Conservation (phyloP, 345 rosid species). For the Diplotaxis tenuifolia region DNA sequence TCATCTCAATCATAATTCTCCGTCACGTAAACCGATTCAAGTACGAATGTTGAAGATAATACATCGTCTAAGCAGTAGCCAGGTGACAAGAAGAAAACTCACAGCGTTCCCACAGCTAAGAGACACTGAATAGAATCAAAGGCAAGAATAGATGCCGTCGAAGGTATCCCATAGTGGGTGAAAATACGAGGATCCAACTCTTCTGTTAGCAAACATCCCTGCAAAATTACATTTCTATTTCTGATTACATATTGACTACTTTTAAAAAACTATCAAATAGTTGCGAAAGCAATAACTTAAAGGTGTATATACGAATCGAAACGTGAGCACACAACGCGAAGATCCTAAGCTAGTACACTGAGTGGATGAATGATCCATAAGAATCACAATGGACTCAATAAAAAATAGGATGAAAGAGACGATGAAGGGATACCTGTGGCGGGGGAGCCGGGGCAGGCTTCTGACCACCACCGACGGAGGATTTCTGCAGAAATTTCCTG, state of each 20-base stretch:
- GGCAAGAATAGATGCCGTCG: slow-evolving; percentile 75
- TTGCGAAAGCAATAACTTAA: too few relatives aligned
- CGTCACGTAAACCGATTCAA: neutral
- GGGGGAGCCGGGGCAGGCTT: slow-evolving; percentile 30
- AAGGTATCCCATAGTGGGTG: slow-evolving; percentile 76
- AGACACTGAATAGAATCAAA: slow-evolving; percentile 75
- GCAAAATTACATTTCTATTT: slow-evolving; percentile 4
- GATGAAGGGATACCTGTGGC: slow-evolving; percentile 35
- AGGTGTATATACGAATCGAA: too few relatives aligned
- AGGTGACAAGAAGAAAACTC: slow-evolving; percentile 33
- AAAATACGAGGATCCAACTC: slow-evolving; percentile 56
- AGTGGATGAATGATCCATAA: neutral
- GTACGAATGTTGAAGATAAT: neutral
- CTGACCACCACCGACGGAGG: slow-evolving; percentile 18
- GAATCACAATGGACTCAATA: too few relatives aligned
- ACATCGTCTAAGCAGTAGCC: neutral
- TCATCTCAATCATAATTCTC: too few relatives aligned
- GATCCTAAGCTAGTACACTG: neutral
- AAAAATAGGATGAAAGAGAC: neutral
- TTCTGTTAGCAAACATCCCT: slow-evolving; percentile 35
- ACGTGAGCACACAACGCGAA: neutral
- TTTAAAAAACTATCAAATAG: too few relatives aligned
- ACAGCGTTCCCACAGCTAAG: slow-evolving; percentile 79
- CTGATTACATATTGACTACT: neutral
- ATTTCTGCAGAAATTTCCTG: slow-evolving; percentile 49